Evolutionary conservation across 2,329 filamentous ascomycete genomes (phyloP).

Genomic region (Verticillium klebahnii): DNA sequence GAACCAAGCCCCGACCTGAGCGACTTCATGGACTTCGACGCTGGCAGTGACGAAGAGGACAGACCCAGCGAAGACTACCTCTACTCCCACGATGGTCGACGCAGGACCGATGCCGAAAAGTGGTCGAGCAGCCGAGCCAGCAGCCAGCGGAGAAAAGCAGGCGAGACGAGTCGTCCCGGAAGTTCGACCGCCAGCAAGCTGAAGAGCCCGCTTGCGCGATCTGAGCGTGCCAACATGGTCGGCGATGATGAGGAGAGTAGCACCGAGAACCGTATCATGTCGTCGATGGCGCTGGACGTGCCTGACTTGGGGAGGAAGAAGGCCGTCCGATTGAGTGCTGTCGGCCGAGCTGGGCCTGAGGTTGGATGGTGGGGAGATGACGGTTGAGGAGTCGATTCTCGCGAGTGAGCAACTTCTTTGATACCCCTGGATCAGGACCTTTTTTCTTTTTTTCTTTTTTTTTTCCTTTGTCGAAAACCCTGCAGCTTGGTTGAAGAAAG

Average conservation of each 20-base stretch:
- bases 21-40: constrained; percentile 32
- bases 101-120: neutral
- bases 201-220: neutral
- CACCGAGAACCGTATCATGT: neutral
- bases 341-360: constrained; percentile 25
- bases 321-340: constrained; percentile 36
- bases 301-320: constrained; percentile 27
- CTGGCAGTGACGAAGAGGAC: constrained; percentile 15
- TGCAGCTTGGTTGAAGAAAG: neutral
- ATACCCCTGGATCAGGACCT: constrained; percentile 11
- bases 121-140: neutral
- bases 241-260: neutral
- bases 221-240: neutral
- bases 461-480: constrained; percentile 7
- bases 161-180: neutral
- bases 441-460: constrained; percentile 12
- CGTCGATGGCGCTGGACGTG: neutral
- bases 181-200: neutral
- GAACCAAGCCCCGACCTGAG: constrained; percentile 32
- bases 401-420: constrained; percentile 6
- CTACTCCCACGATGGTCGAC: neutral
- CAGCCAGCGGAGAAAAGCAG: neutral
- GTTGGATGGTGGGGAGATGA: constrained; percentile 38
- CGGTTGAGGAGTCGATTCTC: constrained; percentile 3
- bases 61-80: constrained; percentile 2